Percentiles rank a stretch among this genome's conserved stretches.
These are phyloP conservation scores for Saururus chinensis DNA, from an alignment of 164 flowering plant species.

Conservation along the genomic window DNA sequence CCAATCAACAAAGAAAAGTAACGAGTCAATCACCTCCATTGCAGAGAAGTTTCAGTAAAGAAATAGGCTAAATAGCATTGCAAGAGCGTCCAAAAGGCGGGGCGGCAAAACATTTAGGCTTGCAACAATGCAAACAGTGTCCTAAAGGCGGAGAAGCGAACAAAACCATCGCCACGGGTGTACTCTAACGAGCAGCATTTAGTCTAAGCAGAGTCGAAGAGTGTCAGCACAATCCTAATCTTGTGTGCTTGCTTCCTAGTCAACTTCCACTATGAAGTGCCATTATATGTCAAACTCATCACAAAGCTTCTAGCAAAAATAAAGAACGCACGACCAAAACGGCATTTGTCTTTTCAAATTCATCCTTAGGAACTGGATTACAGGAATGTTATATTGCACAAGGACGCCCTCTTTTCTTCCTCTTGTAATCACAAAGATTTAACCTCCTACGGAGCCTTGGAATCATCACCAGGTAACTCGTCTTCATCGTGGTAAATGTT, in stretches of 20 bases:
- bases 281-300: neutral
- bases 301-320: neutral
- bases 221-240: neutral
- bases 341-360: neutral
- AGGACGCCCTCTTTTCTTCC: neutral
- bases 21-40: no score
- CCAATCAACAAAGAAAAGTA: no score
- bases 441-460: conserved; percentile 27
- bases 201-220: no score
- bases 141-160: no score
- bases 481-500: conserved; percentile 94
- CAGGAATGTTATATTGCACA: neutral
- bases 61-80: no score
- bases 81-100: no score
- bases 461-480: conserved; percentile 61
- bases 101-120: no score
- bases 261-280: neutral
- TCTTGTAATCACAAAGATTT: neutral
- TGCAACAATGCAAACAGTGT: no score
- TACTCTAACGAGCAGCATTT: no score
- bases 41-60: no score
- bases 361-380: neutral
- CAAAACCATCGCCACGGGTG: no score
- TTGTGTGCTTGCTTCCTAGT: neutral
- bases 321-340: no score